phyloP scores from a whole-genome alignment of 768 basidiomycete genomes.

The Tulasnella sp. region DNA sequence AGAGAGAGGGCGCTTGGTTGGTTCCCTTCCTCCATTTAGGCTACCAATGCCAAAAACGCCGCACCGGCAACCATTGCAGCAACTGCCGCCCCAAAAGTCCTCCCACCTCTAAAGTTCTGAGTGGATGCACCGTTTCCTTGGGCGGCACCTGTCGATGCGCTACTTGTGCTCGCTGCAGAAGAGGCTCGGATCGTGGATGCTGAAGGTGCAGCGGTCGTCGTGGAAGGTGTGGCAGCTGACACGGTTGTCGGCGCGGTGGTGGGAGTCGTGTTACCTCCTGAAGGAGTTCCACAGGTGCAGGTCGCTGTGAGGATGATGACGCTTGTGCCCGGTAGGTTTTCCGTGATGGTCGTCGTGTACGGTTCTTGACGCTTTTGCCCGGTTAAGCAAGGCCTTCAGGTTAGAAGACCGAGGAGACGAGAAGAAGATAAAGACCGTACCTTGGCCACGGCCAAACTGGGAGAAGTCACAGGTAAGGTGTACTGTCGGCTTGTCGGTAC shows the following conservation, averaged over 20 bases:
- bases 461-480: not conserved
- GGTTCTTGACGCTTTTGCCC: not conserved
- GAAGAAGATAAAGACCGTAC: not conserved
- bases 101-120: not conserved
- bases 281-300: not conserved
- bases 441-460: not conserved
- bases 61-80: conserved; percentile 6
- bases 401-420: not conserved
- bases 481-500: not conserved
- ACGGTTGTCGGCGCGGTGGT: not conserved
- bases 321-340: not conserved
- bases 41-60: not conserved
- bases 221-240: not conserved
- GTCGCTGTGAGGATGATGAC: not conserved
- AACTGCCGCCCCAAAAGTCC: not conserved
- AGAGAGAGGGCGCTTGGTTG: not conserved
- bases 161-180: not conserved
- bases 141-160: not conserved
- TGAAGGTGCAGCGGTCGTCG: not conserved
- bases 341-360: not conserved
- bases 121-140: not conserved
- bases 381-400: not conserved
- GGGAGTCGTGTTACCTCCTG: not conserved
- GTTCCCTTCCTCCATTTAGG: not conserved
- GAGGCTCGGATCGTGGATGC: not conserved